Base-by-base conservation (phyloP, 345 rosid genomes). In the Salix exigua region DNA sequence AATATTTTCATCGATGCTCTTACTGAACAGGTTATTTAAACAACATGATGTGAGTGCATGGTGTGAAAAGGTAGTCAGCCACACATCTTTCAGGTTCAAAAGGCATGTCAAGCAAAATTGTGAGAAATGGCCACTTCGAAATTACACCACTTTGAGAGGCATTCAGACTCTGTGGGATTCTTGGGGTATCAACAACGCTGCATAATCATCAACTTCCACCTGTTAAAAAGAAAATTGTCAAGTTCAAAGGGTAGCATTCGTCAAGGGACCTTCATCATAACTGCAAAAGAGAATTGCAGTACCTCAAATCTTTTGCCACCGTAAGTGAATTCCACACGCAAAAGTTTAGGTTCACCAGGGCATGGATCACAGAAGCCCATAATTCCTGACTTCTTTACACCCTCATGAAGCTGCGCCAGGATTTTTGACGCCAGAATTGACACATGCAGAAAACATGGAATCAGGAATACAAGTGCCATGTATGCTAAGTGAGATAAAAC, bases 291-390 rank as follows among this genome's bases (percentile, higher is more conserved):
- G 23, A 28, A 50, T 38, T 6, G 26, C 3, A 13, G 63, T 74
- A 89, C 94, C 97, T 90, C 80, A 18, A 72, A 91, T 58, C 73
- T 66, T n/a, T 79, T 80, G 74, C 93, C 88, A 23, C 75, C 76
- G 40, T 66, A 90, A 50, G 96, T 90, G 79, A 89, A 96, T 60
- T 90, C 91, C 70, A 96, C 83, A 71, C 77, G 80, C 83, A 96
- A 66, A 81, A 89, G 89, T 82, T 94, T 96, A 12, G 92, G 88
- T 72, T 90, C 91, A 25, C 90, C 93, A 0, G 98, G 99, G 76
- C 97, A 96, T 11, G 99, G 97, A 88, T 96, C 94, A 17, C 91
- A 94, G 79, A 94, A 96, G 9, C 99, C 99, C 99, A 96, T 94
- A 28, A 96, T 92, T 76, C 97, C 98, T 0, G 93, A 92, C 82